Percentiles rank a stretch among this genome's conserved stretches.
Conservation (phyloP, 305 asterid genomes). For the Solanum aculeatissimum region DNA sequence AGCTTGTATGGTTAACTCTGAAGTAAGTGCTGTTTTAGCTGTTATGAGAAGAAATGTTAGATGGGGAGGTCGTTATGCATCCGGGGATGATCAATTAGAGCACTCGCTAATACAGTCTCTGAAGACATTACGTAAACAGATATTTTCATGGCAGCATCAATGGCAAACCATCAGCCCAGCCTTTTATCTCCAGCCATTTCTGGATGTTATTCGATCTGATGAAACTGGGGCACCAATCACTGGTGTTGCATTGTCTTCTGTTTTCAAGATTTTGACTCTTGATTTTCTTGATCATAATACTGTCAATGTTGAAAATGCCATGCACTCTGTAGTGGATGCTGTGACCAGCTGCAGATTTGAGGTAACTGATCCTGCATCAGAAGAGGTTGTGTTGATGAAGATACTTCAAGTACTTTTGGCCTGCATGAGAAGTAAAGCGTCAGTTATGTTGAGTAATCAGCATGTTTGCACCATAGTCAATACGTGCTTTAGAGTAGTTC, state of each 20-base stretch:
- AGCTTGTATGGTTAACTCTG: slow-evolving; percentile 80
- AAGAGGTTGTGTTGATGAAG: slow-evolving; percentile 89
- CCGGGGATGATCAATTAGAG: slow-evolving; percentile 93
- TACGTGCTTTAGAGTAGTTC: slow-evolving; percentile 79
- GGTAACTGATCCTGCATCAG: slow-evolving; percentile 94
- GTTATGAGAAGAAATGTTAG: slow-evolving; percentile 95
- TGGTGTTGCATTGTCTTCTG: slow-evolving; percentile 80
- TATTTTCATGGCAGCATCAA: slow-evolving; percentile 73
- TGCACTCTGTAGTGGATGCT: slow-evolving; percentile 88
- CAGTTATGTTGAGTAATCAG: slow-evolving; percentile 81
- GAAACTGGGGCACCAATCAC: slow-evolving; percentile 95
- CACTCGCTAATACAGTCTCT: slow-evolving; percentile 85
- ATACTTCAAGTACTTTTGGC: slow-evolving; percentile 95
- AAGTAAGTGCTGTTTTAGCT: slow-evolving; percentile 83
- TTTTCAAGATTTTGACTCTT: slow-evolving; percentile 80
- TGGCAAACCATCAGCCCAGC: slow-evolving; percentile 79
- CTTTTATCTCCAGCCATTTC: slow-evolving; percentile 88
- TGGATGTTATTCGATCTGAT: slow-evolving; percentile 87
- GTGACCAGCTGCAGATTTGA: slow-evolving; percentile 98
- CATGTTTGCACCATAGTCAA: slow-evolving; percentile 92
- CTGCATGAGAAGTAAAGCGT: slow-evolving; percentile 88
- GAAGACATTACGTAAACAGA: slow-evolving; percentile 67
- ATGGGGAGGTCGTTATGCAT: slow-evolving; percentile 92
- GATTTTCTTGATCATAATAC: slow-evolving; percentile 71
- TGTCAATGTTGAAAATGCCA: slow-evolving; percentile 61